Base-by-base conservation (phyloP, 164 flowering plant genomes). In the Protea cynaroides region DNA sequence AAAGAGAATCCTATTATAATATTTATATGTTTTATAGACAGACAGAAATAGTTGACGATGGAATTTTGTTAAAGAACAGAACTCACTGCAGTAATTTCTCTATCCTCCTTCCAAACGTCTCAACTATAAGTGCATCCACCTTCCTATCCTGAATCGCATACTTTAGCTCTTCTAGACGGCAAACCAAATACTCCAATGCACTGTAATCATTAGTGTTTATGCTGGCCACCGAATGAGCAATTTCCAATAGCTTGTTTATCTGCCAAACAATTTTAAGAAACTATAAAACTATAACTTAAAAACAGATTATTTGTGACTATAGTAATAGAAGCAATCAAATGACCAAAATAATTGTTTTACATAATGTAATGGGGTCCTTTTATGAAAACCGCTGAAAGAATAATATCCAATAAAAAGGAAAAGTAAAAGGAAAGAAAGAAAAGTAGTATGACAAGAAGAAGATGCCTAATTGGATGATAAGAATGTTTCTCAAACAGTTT, bases 91-190 rank as follows among this genome's bases (percentile, higher is more conserved):
- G 59, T 62, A 94, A 76, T 73, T 88, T 94, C 79, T 91, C 97
- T 73, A 91, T 86, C 24, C 97, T 90, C 68, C 92, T 81, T 70
- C 99, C 99, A 81, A 94, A 94, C 21, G 99, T 94, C 77, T 91
- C 96, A 24, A 94, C 87, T 64, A 89, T 80, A 62, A 94, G 96
- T 38, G 93, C 96, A 79, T 94, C 96, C 74, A 85, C 93, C 73
- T 89, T 88, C 75, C 93, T 82, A 57, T 85, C 88, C 69, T 88
- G 92, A 67, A 89, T 84, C 58, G 82, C 84, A 77, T 85, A 86
- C 71, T 91, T 88, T 15, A 94, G 82, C 56, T 86, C 89, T 49
- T 88, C 94, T 49, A 89, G 73, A 65, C 76, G 82, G 25, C 80
- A 82, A 64, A 90, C 75, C 89, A 93, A 78, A 65, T 70, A 77